These are phyloP conservation scores for Lecanicillium sp. DNA, from an alignment of 2,329 filamentous ascomycete genomes.

Conservation along the genomic window DNA sequence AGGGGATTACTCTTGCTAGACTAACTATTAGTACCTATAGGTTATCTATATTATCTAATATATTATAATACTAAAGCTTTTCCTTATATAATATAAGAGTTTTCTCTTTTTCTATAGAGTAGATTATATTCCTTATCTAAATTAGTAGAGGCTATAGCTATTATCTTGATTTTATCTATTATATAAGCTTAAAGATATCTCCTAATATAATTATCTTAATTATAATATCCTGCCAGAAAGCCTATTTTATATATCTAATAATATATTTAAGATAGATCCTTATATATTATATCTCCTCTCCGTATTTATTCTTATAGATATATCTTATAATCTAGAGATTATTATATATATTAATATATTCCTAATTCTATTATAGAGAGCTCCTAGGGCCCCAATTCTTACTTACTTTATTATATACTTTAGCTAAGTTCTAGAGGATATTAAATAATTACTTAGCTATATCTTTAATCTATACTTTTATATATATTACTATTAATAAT, in stretches of 20 bases:
- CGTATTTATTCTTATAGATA: constrained; percentile 3
- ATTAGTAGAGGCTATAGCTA: neutral
- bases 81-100: constrained; percentile 3
- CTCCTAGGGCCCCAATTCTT: neutral
- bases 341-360: neutral
- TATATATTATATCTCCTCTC: constrained; percentile 1
- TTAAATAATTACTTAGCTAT: neutral
- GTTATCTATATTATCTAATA: constrained; percentile 3
- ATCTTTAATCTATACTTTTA: neutral
- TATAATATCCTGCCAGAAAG: constrained; percentile 1
- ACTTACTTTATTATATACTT: neutral
- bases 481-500: neutral
- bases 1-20: constrained; percentile 1
- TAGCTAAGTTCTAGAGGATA: neutral
- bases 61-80: constrained; percentile 1
- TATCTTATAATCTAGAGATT: neutral
- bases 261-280: neutral
- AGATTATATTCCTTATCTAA: constrained; percentile 1
- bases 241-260: neutral
- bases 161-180: constrained; percentile 3
- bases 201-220: neutral
- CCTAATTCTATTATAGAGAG: constrained; percentile 2
- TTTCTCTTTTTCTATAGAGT: constrained; percentile 3
- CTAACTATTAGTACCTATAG: neutral
- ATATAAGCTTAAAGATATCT: constrained; percentile 4